Evolutionary conservation across 805 yeast species (phyloP).

Genomic region (Diddensiella santjacobensis): DNA sequence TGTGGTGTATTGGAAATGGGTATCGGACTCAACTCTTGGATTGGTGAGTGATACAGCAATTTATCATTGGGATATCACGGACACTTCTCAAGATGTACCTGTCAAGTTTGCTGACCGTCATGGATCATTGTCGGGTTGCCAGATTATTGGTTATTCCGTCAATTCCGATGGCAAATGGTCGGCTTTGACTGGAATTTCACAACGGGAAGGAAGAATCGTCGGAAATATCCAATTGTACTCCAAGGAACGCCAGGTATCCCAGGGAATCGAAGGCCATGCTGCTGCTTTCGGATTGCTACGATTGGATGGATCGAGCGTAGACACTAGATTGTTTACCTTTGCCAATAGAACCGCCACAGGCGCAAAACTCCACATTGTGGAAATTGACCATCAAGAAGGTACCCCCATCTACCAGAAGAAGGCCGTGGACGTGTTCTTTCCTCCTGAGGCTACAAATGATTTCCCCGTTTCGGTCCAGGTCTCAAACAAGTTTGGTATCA

Average conservation of each 20-base stretch:
- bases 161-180: constrained; percentile 85
- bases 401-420: constrained; percentile 85
- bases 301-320: constrained; percentile 65
- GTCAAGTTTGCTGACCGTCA: constrained; percentile 78
- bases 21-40: constrained; percentile 67
- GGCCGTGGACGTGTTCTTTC: constrained; percentile 89
- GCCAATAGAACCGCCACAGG: constrained; percentile 77
- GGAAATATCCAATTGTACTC: constrained; percentile 95
- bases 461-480: constrained; percentile 93
- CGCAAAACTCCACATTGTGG: constrained; percentile 85
- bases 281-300: constrained; percentile 78
- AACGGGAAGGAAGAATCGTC: constrained; percentile 88
- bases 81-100: constrained; percentile 77
- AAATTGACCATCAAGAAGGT: constrained; percentile 87
- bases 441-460: constrained; percentile 93
- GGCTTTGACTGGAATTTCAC: constrained; percentile 91
- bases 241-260: constrained; percentile 85
- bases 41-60: constrained; percentile 75
- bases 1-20: constrained; percentile 95
- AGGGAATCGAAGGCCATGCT: constrained; percentile 97
- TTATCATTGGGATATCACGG: constrained; percentile 79
- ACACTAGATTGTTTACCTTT: constrained; percentile 85
- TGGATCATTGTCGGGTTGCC: constrained; percentile 66
- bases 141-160: constrained; percentile 84
- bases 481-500: constrained; percentile 78